Percentiles rank a stretch among this genome's conserved stretches.
Evolutionary conservation across 78 protist genomes (phyloP).

Genomic region (Abeoforma whisleri): DNA sequence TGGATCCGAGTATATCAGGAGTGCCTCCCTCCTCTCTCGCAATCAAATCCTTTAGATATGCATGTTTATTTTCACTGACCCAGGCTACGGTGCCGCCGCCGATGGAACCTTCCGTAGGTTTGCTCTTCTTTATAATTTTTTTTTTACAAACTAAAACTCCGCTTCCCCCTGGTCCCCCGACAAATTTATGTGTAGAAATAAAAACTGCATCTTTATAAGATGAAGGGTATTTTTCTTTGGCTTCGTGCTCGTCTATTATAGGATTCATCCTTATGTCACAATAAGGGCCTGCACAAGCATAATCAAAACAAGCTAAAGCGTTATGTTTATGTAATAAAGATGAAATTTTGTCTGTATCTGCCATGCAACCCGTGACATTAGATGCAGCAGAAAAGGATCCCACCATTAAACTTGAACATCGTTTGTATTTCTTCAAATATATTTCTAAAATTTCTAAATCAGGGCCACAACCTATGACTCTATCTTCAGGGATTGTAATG

Average conservation of each 20-base stretch:
- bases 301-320: slow-evolving; percentile 64
- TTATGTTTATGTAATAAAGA: slow-evolving; percentile 53
- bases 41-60: slow-evolving; percentile 52
- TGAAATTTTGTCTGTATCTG: slow-evolving; percentile 53
- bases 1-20: slow-evolving; percentile 72
- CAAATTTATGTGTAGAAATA: slow-evolving; percentile 78
- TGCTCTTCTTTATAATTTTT: slow-evolving; percentile 30
- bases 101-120: background rate
- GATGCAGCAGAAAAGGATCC: slow-evolving; percentile 50
- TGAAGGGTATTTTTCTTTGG: too few relatives aligned
- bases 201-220: slow-evolving; percentile 68
- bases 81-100: slow-evolving; percentile 82
- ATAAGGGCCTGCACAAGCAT: slow-evolving; percentile 80
- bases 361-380: slow-evolving; percentile 74
- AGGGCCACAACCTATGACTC: slow-evolving; percentile 39
- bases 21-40: slow-evolving; percentile 85
- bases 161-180: slow-evolving; percentile 79
- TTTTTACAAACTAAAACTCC: slow-evolving; percentile 64
- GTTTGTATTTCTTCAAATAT: slow-evolving; percentile 6
- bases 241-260: too few relatives aligned
- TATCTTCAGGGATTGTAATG: slow-evolving; percentile 29
- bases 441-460: slow-evolving; percentile 47
- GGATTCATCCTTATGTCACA: too few relatives aligned
- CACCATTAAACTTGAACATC: background rate
- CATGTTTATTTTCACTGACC: slow-evolving; percentile 57